Conservation (phyloP, 148 eudicot genomes). For the Persicaria tinctoria region DNA sequence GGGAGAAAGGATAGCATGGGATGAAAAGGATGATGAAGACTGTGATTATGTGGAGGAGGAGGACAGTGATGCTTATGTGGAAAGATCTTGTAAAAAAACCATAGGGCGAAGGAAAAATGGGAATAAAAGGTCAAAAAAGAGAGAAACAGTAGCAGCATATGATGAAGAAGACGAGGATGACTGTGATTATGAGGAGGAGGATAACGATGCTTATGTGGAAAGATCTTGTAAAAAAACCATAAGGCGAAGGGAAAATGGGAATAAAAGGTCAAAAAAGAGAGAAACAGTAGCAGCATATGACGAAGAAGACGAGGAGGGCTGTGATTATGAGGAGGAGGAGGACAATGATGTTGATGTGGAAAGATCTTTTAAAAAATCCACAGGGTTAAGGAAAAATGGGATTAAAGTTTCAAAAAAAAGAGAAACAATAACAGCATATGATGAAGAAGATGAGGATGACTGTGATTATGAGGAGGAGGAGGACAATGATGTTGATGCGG, state of each 20-base stretch:
- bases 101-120: slow-evolving; percentile 10
- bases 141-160: background rate
- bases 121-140: background rate
- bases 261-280: slow-evolving; percentile 31
- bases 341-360: slow-evolving; percentile 9
- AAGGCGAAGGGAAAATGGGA: slow-evolving; percentile 9
- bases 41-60: slow-evolving; percentile 26
- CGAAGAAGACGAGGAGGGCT: slow-evolving; percentile 12
- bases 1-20: slow-evolving; percentile 27
- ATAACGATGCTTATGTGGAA: slow-evolving; percentile 7
- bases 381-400: slow-evolving; percentile 9
- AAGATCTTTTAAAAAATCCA: background rate
- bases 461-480: slow-evolving; percentile 6
- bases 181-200: slow-evolving; percentile 24
- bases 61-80: slow-evolving; percentile 2
- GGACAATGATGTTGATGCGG: slow-evolving; percentile 11
- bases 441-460: slow-evolving; percentile 16
- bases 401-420: slow-evolving; percentile 29
- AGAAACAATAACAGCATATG: slow-evolving; percentile 19
- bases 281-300: slow-evolving; percentile 18
- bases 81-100: background rate
- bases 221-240: background rate
- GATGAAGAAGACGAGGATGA: slow-evolving; percentile 16
- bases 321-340: slow-evolving; percentile 13
- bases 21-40: slow-evolving; percentile 20